Base-by-base conservation (phyloP, 495 filamentous ascomycete genomes). In the Penicillium longicatenatum region DNA sequence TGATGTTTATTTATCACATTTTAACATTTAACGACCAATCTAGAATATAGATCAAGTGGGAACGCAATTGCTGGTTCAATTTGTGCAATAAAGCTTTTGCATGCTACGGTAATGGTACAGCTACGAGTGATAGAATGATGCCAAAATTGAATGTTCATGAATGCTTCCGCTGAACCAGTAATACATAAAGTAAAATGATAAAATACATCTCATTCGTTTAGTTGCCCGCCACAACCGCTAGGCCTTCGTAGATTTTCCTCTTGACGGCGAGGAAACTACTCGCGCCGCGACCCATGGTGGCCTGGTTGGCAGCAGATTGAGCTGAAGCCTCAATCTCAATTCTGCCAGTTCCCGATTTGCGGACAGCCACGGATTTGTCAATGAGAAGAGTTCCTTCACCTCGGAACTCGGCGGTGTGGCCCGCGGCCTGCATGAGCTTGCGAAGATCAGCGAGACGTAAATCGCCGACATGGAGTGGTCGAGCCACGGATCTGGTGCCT, bases 391-490 rank as follows among this genome's bases (percentile, higher is more conserved):
- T 96, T 47, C 94, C 94, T 71, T 97, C 95, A 17, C 94, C 94
- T 30, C 90, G 82, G 70, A 98, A 98, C 72, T 97, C 94, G 4
- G 92, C 93, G 26, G 79, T 90, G 70, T 97, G 91, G 2, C 93
- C 93, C 20, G 87, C 82, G 17, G 80, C 79, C 54, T 90, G 86
- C 85, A 99, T 88, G 24, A 91, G 82, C 60, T 89, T 88, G 47
- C 95, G 81, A 49, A 99, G 74, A 69, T 97, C 92, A 0, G 94
- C 92, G 14, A 99, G 81, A 17, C 94, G 82, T 17, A 98, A 77
- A 65, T 99, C 94, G 54, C 94, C 94, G 21, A 98, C 95, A 68
- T 98, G 95, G 11, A 99, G 82, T 9, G 95, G 92, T 35, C 93
- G 92, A 8, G 91, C 86, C 53, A 89, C 83, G 12, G 89, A 89